phyloP scores from a whole-genome alignment of 176 grass and related monocot species.

The Leersia perrieri region DNA sequence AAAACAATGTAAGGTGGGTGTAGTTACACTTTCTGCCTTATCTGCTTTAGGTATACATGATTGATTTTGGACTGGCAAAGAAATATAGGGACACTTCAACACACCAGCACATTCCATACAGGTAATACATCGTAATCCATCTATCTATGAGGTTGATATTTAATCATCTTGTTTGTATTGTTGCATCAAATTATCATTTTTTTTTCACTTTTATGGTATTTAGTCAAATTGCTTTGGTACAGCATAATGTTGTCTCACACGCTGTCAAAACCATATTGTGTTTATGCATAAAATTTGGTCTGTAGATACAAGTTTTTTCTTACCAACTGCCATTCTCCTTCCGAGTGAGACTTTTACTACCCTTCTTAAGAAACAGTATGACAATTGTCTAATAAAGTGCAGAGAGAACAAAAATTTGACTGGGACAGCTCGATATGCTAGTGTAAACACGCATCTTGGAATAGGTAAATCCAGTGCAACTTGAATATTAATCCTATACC shows the following conservation, averaged over 20 bases:
- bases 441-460: conserved; percentile 95
- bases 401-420: conserved; percentile 96
- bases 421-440: conserved; percentile 92
- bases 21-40: conserved; percentile 3
- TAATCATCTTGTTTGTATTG: background rate
- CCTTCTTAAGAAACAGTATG: background rate
- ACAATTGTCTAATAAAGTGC: conserved; percentile 44
- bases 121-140: conserved; percentile 39
- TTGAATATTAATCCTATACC: background rate
- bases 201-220: background rate
- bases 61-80: conserved; percentile 95
- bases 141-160: conserved; percentile 8
- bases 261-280: background rate
- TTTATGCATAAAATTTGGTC: background rate
- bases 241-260: background rate
- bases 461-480: conserved; percentile 53
- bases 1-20: background rate
- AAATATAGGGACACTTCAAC: conserved; percentile 75
- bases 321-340: background rate
- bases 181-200: conserved; percentile 7
- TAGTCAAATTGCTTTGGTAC: background rate
- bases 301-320: background rate
- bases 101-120: conserved; percentile 89
- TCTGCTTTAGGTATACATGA: conserved; percentile 67
- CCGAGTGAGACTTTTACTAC: background rate